Evolutionary conservation across 441 rosid species (phyloP).

Genomic region (Croton setiger): DNA sequence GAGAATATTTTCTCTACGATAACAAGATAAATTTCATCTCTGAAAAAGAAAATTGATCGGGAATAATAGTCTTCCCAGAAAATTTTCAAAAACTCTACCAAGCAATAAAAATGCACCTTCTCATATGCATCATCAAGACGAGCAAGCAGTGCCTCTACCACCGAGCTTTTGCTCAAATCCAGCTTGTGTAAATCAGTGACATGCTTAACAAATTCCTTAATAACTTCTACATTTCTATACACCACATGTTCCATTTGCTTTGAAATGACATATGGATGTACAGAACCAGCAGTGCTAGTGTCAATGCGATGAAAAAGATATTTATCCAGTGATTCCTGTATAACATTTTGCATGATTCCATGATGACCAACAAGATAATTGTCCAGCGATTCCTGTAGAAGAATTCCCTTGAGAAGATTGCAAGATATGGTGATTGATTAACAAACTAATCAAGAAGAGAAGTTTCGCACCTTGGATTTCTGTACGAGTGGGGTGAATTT

Average conservation of each 20-base stretch:
- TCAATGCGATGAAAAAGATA: slow-evolving; percentile 48
- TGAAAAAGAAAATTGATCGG: no score
- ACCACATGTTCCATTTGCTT: slow-evolving; percentile 47
- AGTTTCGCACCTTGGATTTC: slow-evolving; percentile 64
- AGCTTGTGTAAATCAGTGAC: slow-evolving; percentile 35
- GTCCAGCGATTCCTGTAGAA: slow-evolving; percentile 75
- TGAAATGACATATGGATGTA: slow-evolving; percentile 44
- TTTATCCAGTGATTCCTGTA: slow-evolving; percentile 61
- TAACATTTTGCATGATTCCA: slow-evolving; percentile 30
- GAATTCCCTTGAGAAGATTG: slow-evolving; percentile 27
- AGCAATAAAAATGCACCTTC: slow-evolving; percentile 45
- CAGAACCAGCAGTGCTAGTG: slow-evolving; percentile 29
- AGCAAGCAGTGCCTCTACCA: slow-evolving; percentile 42
- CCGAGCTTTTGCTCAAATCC: slow-evolving; percentile 46
- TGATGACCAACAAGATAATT: slow-evolving; percentile 45
- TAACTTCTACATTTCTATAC: slow-evolving; percentile 51
- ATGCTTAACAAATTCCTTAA: slow-evolving; percentile 57
- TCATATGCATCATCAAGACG: slow-evolving; percentile 44
- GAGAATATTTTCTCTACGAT: background rate
- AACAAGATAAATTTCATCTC: background rate
- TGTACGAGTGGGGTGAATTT: slow-evolving; percentile 49
- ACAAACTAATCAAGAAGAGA: slow-evolving; percentile 19
- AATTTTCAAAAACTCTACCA: background rate
- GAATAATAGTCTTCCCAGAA: background rate
- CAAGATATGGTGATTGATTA: slow-evolving; percentile 17